Percentiles rank a stretch among this genome's conserved stretches.
phyloP scores from a whole-genome alignment of 192 early-diverging fungal genomes.

The Coemansia sp. region DNA sequence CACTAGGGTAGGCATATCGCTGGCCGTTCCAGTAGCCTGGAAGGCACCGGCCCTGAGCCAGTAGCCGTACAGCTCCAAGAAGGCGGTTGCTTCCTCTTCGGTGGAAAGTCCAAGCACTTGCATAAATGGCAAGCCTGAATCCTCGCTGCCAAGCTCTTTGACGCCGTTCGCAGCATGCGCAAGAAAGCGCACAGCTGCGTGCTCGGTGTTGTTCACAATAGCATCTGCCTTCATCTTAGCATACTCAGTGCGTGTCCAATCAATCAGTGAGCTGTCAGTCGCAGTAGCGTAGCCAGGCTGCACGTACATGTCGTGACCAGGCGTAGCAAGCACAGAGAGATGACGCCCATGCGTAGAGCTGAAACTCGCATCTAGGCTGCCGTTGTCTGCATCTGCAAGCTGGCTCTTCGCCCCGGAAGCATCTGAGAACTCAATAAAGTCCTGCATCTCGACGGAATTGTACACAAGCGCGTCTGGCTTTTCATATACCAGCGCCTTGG shows the following conservation, averaged over 20 bases:
- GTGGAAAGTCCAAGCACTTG: slow-evolving; percentile 19
- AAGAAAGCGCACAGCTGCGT: slow-evolving; percentile 22
- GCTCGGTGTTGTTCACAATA: slow-evolving; percentile 10
- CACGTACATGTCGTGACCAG: slow-evolving; percentile 34
- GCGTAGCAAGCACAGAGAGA: slow-evolving; percentile 30
- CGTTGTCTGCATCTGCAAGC: background rate
- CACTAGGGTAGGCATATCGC: background rate
- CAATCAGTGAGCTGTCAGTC: background rate
- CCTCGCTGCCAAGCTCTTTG: background rate
- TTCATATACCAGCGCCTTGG: slow-evolving; percentile 29
- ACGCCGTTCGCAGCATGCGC: slow-evolving; percentile 17
- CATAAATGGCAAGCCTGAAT: slow-evolving; percentile 15
- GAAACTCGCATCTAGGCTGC: background rate
- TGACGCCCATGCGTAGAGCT: background rate
- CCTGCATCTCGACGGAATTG: slow-evolving; percentile 21
- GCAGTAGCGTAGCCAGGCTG: slow-evolving; percentile 16
- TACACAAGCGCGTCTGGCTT: slow-evolving; percentile 20
- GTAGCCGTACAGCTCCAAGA: slow-evolving; percentile 42
- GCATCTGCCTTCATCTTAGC: slow-evolving; percentile 26
- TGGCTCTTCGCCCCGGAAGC: slow-evolving; percentile 8
- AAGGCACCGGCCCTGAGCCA: slow-evolving; percentile 20
- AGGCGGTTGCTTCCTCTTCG: slow-evolving; percentile 15
- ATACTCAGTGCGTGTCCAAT: slow-evolving; percentile 11
- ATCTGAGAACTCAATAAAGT: slow-evolving; percentile 35
- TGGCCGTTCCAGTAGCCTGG: background rate